phyloP scores from a whole-genome alignment of 164 flowering plant genomes.

The Buxus sempervirens region DNA sequence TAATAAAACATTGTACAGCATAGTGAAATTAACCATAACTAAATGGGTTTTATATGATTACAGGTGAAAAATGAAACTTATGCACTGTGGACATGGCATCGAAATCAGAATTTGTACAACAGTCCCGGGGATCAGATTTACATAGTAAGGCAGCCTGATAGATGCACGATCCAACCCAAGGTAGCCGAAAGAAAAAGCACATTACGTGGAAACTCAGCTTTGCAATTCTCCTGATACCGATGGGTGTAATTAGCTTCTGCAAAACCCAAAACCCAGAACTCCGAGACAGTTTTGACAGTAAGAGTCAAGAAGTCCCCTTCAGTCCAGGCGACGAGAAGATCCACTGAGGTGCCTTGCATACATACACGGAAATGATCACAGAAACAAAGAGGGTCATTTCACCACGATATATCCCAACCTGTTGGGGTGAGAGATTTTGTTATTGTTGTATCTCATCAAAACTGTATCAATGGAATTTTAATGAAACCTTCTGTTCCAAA shows the following conservation, averaged over 20 bases:
- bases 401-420: no score
- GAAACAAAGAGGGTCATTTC: no score
- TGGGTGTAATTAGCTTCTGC: neutral
- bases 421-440: no score
- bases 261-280: neutral
- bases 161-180: conserved; percentile 31
- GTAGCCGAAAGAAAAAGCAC: conserved; percentile 7
- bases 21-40: neutral
- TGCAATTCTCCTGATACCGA: neutral
- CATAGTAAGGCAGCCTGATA: conserved; percentile 65
- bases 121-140: conserved; percentile 70
- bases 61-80: conserved; percentile 83
- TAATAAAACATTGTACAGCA: neutral
- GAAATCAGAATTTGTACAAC: conserved; percentile 60
- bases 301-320: no score
- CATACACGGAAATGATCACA: no score
- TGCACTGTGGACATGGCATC: conserved; percentile 88
- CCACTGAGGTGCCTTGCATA: no score
- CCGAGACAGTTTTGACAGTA: neutral
- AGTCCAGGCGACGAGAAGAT: no score
- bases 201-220: neutral
- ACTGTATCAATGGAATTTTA: no score
- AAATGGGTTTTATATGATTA: conserved; percentile 19
- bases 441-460: no score
- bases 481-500: no score